Base-by-base conservation (phyloP, 805 yeast genomes). In the Candida chauliodis region DNA sequence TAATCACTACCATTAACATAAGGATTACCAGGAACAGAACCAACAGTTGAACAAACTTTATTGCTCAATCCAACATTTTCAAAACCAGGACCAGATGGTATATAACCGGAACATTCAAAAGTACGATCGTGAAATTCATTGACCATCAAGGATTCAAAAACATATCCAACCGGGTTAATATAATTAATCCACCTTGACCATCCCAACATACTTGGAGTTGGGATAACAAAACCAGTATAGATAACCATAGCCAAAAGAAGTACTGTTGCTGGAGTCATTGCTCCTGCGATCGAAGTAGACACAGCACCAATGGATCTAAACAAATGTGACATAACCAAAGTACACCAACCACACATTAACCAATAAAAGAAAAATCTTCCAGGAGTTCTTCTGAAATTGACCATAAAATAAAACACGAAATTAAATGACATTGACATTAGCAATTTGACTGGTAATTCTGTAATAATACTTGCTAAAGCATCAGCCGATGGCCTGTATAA, bases 401-500 rank as follows among this genome's bases (percentile, higher is more conserved):
- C 76, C 72, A 78, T 59, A 50, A 83, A 84, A 47, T 63, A 64
- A 34, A 59, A 51, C 2, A 53, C 51, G 40, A 64, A 42, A 34
- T 61, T 59, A 43, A 64, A 63, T 11, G 52, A 41, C 13, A 54
- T 40, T 4, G 66, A 56, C 57, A 55, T 56, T 16, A 49, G 40
- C 5, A 66, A 43, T 58, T 83, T 83, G 38, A 77, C 67, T 3
- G 91, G 90, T 42, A 84, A 56, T 36, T 78, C 81, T 3, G 85
- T 71, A 3, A 81, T 42, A 32, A 79, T 65, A 4, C 78, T 65
- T 0, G 87, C 81, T 3, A 84, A 48, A 1, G 87, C 84, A 51
- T 84, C 91, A 3, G 86, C 79, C 10, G 87, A 72, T 2, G 90
- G 89, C 42, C 79, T 78, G 55, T 82, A 86, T 41, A 84, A 71